These are phyloP conservation scores for Pseudoscleropodium purum DNA, from an alignment of 225 moss, liverwort and hornwort species.

Conservation along the genomic window DNA sequence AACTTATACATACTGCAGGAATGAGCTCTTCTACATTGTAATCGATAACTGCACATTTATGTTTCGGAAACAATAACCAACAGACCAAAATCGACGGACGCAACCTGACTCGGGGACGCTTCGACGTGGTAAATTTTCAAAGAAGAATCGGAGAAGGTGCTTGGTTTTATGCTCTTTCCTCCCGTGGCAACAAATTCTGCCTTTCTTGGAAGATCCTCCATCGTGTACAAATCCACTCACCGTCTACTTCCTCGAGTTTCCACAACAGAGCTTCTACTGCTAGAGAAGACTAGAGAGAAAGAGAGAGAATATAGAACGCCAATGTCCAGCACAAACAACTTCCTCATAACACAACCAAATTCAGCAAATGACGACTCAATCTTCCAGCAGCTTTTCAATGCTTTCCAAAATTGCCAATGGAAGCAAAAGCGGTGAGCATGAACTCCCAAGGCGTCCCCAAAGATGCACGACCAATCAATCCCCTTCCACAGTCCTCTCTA, in stretches of 20 bases:
- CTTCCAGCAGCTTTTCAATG: neutral
- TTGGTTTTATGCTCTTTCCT: slow-evolving; percentile 26
- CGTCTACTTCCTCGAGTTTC: neutral
- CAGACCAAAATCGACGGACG: neutral
- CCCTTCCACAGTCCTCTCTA: neutral
- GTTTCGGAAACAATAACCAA: neutral
- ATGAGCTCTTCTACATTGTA: neutral
- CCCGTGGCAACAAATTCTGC: slow-evolving; percentile 20
- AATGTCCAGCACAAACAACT: neutral
- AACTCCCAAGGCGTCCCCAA: neutral
- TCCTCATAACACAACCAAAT: neutral
- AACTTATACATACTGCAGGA: neutral
- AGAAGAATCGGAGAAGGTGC: slow-evolving; percentile 25
- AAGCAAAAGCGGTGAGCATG: neutral
- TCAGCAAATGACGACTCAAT: neutral
- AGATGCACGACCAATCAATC: neutral
- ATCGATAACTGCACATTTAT: neutral
- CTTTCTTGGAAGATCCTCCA: slow-evolving; percentile 51
- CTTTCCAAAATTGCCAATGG: neutral
- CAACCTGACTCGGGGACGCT: slow-evolving; percentile 21
- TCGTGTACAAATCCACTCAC: neutral
- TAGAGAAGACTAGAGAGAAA: neutral
- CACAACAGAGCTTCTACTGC: neutral
- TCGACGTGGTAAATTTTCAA: slow-evolving; percentile 36
- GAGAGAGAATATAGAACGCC: neutral